Conservation (phyloP, 352 stramenopile genomes). For the Globisporangium okanoganense region DNA sequence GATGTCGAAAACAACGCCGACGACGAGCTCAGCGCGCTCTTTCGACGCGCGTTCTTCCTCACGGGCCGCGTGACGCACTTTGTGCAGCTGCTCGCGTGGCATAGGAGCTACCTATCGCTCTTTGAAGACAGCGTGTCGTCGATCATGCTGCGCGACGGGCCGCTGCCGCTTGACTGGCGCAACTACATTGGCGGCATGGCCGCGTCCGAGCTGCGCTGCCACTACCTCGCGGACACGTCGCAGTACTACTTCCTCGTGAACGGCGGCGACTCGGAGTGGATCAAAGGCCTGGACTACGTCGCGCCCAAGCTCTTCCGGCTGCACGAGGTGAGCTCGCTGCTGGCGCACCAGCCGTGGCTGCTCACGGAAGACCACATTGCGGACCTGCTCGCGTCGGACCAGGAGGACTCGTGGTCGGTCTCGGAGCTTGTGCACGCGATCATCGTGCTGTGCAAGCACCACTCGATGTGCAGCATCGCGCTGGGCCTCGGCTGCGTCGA, state of each 20-base stretch:
- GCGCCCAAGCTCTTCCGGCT: constrained; percentile 79
- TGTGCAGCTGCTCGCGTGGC: constrained; percentile 71
- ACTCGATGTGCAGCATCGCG: constrained; percentile 80
- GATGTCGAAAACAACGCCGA: constrained; percentile 33
- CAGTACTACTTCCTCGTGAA: constrained; percentile 87
- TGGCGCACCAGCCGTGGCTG: constrained; percentile 84
- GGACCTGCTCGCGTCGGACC: constrained; percentile 60
- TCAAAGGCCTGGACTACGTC: constrained; percentile 80
- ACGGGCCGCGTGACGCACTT: constrained; percentile 75
- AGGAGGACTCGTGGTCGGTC: constrained; percentile 83
- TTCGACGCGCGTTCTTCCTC: constrained; percentile 54
- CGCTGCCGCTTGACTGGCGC: constrained; percentile 73
- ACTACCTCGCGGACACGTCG: constrained; percentile 76
- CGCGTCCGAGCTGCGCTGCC: constrained; percentile 64
- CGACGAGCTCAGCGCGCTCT: constrained; percentile 47
- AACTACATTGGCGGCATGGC: constrained; percentile 87
- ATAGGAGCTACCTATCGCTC: constrained; percentile 72
- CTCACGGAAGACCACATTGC: constrained; percentile 71
- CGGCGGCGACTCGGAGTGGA: constrained; percentile 71
- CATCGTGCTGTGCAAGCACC: constrained; percentile 78
- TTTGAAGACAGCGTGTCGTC: constrained; percentile 58
- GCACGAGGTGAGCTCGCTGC: constrained; percentile 76
- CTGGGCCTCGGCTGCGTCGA: constrained; percentile 71
- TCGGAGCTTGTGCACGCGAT: constrained; percentile 86
- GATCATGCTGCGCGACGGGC: constrained; percentile 78